These are phyloP conservation scores for Entomortierella chlamydospora DNA, from an alignment of 192 early-diverging fungal genomes.

Conservation along the genomic window DNA sequence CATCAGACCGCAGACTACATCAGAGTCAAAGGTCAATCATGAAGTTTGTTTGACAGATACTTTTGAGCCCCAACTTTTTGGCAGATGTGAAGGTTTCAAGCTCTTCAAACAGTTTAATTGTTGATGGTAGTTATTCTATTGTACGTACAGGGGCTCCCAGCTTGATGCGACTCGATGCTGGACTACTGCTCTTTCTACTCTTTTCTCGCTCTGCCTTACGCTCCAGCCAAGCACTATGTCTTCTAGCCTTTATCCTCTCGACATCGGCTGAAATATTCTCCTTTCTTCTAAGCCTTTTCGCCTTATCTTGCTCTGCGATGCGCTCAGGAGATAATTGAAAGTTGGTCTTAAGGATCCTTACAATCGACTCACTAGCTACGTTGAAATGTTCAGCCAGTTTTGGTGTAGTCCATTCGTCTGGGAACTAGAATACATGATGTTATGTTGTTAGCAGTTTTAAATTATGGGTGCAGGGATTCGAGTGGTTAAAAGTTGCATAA, in stretches of 20 bases:
- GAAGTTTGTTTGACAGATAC: too few relatives aligned
- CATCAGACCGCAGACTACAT: too few relatives aligned
- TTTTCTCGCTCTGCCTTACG: conserved; percentile 1
- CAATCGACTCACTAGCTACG: conserved; percentile 27
- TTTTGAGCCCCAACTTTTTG: too few relatives aligned
- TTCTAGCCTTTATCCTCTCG: background rate
- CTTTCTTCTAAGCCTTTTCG: conserved; percentile 7
- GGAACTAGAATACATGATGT: conserved; percentile 34
- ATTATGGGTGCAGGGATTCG: too few relatives aligned
- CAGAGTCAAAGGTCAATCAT: too few relatives aligned
- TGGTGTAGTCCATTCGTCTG: conserved; percentile 43
- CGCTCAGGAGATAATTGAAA: conserved; percentile 20
- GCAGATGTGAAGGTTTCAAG: too few relatives aligned
- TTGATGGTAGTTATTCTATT: conserved; percentile 3
- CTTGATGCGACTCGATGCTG: background rate
- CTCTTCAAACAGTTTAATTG: too few relatives aligned
- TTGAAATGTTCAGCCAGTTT: conserved; percentile 44
- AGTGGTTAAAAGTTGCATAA: too few relatives aligned
- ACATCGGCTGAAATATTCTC: conserved; percentile 4
- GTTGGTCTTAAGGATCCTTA: conserved; percentile 22
- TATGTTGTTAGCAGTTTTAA: too few relatives aligned
- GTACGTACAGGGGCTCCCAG: conserved; percentile 23
- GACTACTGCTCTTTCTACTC: background rate
- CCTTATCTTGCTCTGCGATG: conserved; percentile 26
- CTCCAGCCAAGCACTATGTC: conserved; percentile 10